Evolutionary conservation across 768 basidiomycete species (phyloP).

Genomic region (Tylopilus sp.): DNA sequence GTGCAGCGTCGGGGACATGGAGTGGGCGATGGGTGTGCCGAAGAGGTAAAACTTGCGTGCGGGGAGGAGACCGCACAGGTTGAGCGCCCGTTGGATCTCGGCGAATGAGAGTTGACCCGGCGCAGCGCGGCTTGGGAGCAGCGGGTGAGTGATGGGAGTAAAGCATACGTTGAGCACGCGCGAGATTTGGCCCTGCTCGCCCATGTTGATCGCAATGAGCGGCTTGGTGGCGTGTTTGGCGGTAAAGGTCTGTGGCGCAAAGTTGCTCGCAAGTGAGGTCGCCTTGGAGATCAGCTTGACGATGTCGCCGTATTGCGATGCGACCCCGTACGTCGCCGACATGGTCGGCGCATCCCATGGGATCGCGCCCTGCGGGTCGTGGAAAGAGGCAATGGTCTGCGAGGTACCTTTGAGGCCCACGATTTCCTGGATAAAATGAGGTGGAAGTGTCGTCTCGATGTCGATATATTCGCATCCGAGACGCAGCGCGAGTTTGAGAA

Average conservation of each 20-base stretch:
- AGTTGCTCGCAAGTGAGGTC: conserved; percentile 69
- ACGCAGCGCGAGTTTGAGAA: conserved; percentile 75
- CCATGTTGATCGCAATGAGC: conserved; percentile 94
- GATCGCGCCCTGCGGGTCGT: conserved; percentile 86
- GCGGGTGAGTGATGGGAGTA: conserved; percentile 87
- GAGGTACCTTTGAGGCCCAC: conserved; percentile 63
- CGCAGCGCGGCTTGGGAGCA: conserved; percentile 82
- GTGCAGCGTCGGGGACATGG: conserved; percentile 91
- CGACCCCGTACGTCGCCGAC: conserved; percentile 65
- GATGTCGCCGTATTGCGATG: conserved; percentile 74
- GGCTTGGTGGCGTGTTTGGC: conserved; percentile 62
- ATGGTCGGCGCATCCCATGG: conserved; percentile 72
- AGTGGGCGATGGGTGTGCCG: conserved; percentile 83
- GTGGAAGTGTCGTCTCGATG: conserved; percentile 77
- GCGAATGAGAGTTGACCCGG: conserved; percentile 91
- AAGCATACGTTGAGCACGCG: conserved; percentile 82
- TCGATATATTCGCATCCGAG: conserved; percentile 92
- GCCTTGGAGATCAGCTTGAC: conserved; percentile 93
- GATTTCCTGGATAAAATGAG: conserved; percentile 57
- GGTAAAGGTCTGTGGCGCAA: conserved; percentile 72
- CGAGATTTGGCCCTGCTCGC: conserved; percentile 82
- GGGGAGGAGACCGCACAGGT: conserved; percentile 78
- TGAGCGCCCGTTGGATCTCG: conserved; percentile 78
- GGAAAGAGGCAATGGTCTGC: conserved; percentile 89
- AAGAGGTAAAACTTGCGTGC: conserved; percentile 78